Evolutionary conservation across 495 filamentous ascomycete genomes (phyloP).

Genomic region (Lophiostoma macrostomum): DNA sequence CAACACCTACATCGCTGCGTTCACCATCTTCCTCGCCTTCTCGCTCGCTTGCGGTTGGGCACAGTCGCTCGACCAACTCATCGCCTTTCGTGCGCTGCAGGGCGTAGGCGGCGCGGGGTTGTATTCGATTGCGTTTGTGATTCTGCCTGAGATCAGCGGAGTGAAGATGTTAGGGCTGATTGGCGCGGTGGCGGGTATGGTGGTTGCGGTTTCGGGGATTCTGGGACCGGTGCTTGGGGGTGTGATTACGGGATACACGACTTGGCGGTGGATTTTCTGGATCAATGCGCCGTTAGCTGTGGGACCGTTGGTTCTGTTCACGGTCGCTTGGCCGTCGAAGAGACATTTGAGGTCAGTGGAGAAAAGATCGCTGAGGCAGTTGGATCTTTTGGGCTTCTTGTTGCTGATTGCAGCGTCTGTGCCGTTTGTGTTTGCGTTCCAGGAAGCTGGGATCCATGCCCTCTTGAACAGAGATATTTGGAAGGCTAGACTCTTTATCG

Average conservation of each 20-base stretch:
- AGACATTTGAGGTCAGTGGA: no score
- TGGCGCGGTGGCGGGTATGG: background rate
- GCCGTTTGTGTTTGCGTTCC: no score
- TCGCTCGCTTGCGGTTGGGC: conserved; percentile 37
- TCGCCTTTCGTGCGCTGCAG: conserved; percentile 37
- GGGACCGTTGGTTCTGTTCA: no score
- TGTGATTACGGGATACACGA: background rate
- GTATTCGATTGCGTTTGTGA: conserved; percentile 1
- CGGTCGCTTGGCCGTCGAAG: no score
- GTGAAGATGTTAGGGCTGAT: background rate
- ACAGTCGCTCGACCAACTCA: conserved; percentile 24
- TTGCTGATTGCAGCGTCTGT: no score
- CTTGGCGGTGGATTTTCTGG: conserved; percentile 6
- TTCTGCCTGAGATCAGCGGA: background rate
- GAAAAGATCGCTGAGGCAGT: no score
- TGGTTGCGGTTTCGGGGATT: background rate
- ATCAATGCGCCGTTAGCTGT: no score
- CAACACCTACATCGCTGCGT: background rate
- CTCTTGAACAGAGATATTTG: no score
- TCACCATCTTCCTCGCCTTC: conserved; percentile 30
- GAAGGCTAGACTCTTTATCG: no score
- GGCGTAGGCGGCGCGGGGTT: conserved; percentile 22
- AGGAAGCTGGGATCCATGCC: no score
- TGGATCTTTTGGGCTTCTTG: no score
- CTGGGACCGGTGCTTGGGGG: conserved; percentile 4